A percentile compares a stretch with the other conserved stretches of the same genome.
Conservation (phyloP, 1,139 yeast genomes). For the Suhomyces kunorum region DNA sequence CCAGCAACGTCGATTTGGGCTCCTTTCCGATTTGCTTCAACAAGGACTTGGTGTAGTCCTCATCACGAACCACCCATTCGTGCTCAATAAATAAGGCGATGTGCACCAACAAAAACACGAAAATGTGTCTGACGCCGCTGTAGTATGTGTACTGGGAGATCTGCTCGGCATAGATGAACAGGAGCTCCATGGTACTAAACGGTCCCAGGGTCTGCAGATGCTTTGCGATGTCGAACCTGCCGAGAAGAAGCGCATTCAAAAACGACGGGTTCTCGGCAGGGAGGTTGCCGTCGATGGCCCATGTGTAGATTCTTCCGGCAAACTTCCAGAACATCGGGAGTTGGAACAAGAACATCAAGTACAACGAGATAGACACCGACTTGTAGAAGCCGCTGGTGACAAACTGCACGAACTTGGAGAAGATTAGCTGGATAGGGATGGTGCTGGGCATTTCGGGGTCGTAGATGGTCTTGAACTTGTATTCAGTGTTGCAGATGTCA, state of each 20-base stretch:
- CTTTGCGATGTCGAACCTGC: conserved; percentile 32
- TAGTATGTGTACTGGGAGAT: conserved; percentile 38
- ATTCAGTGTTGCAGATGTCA: conserved; percentile 85
- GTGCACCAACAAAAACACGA: conserved; percentile 42
- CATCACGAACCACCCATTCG: conserved; percentile 73
- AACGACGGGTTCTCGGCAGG: conserved; percentile 41
- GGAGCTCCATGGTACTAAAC: background rate
- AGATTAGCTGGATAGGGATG: conserved; percentile 55
- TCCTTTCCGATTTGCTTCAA: conserved; percentile 59
- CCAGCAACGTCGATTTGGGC: conserved; percentile 41
- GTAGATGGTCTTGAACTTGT: conserved; percentile 70
- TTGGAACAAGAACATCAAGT: conserved; percentile 45
- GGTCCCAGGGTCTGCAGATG: conserved; percentile 4
- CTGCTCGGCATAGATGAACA: conserved; percentile 14
- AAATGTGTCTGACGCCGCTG: conserved; percentile 42
- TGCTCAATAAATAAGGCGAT: conserved; percentile 58
- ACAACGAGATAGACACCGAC: conserved; percentile 33
- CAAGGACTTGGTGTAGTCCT: conserved; percentile 60
- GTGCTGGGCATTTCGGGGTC: conserved; percentile 67
- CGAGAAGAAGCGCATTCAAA: conserved; percentile 48
- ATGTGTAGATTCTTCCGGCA: conserved; percentile 52
- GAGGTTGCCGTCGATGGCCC: conserved; percentile 53
- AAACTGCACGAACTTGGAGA: conserved; percentile 39
- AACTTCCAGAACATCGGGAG: conserved; percentile 61
- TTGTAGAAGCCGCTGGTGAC: conserved; percentile 27